A percentile compares a stretch with the other conserved stretches of the same genome.
These are phyloP conservation scores for Salix caprea DNA, from an alignment of 345 rosid species.

Conservation along the genomic window DNA sequence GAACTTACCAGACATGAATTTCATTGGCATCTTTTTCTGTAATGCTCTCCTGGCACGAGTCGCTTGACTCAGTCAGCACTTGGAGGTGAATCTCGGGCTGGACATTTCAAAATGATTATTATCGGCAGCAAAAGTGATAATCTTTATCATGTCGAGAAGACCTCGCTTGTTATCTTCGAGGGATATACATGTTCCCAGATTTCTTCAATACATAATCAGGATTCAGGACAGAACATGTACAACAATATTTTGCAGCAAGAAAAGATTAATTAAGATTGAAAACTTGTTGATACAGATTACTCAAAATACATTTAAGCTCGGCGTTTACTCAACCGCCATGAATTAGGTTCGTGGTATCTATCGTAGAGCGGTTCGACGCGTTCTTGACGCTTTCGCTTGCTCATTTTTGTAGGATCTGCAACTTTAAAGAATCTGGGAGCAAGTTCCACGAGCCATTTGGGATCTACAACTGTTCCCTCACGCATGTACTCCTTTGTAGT, in stretches of 20 bases:
- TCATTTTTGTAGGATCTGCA: constrained; percentile 78
- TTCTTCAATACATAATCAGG: not conserved
- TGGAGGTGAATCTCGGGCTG: not conserved
- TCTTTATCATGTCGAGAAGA: not conserved
- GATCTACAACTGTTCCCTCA: constrained; percentile 79
- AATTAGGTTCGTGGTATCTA: constrained; percentile 83
- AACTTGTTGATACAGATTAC: not conserved
- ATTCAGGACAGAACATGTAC: not conserved
- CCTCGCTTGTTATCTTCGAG: not conserved
- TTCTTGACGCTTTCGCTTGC: constrained; percentile 88
- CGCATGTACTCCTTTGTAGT: constrained; percentile 91
- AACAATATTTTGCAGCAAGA: not conserved
- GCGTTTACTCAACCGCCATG: constrained; percentile 82
- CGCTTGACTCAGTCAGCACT: no score
- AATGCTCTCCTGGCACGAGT: no score
- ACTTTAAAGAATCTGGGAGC: constrained; percentile 91
- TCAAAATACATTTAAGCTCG: constrained; percentile 51
- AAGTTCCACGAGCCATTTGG: constrained; percentile 85
- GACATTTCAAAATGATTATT: not conserved
- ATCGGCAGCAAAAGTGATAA: not conserved
- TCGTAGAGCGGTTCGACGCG: constrained; percentile 83
- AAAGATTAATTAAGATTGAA: not conserved
- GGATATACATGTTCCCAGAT: not conserved
- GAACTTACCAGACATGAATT: no score
- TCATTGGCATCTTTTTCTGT: no score